Conservation (phyloP, 2,329 filamentous ascomycete genomes). For the Diaporthe sp. region DNA sequence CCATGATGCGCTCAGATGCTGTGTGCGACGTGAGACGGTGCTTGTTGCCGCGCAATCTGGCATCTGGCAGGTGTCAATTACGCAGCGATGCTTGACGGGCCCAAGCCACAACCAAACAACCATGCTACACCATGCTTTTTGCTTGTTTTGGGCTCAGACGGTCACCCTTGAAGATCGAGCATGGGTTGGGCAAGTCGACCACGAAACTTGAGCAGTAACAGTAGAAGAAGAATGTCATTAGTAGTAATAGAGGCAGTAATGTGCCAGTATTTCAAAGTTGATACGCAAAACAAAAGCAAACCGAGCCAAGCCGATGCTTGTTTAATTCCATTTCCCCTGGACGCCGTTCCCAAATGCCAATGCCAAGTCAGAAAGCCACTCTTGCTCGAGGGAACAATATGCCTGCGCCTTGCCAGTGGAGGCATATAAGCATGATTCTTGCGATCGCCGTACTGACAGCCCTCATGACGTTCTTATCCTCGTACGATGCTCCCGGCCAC, state of each 20-base stretch:
- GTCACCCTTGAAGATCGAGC: neutral
- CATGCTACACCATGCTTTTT: neutral
- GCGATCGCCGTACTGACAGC: conserved; percentile 9
- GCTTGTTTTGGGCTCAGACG: neutral
- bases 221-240: conserved; percentile 20
- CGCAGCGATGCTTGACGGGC: conserved; percentile 3
- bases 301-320: conserved; percentile 24
- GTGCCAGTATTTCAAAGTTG: conserved; percentile 15
- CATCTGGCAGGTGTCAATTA: conserved; percentile 28
- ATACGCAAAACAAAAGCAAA: neutral
- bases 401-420: conserved; percentile 31
- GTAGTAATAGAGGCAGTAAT: conserved; percentile 19
- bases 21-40: conserved; percentile 4
- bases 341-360: conserved; percentile 33
- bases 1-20: neutral
- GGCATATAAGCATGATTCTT: conserved; percentile 31
- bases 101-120: conserved; percentile 12
- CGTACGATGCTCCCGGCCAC: neutral
- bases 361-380: conserved; percentile 27
- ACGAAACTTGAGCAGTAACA: neutral
- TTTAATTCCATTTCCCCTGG: neutral
- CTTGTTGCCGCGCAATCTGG: conserved; percentile 21
- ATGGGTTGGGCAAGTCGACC: neutral
- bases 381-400: conserved; percentile 18
- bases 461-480: conserved; percentile 1